These are phyloP conservation scores for Puccinia novopanici DNA, from an alignment of 1,284 basidiomycete genomes.

Conservation along the genomic window DNA sequence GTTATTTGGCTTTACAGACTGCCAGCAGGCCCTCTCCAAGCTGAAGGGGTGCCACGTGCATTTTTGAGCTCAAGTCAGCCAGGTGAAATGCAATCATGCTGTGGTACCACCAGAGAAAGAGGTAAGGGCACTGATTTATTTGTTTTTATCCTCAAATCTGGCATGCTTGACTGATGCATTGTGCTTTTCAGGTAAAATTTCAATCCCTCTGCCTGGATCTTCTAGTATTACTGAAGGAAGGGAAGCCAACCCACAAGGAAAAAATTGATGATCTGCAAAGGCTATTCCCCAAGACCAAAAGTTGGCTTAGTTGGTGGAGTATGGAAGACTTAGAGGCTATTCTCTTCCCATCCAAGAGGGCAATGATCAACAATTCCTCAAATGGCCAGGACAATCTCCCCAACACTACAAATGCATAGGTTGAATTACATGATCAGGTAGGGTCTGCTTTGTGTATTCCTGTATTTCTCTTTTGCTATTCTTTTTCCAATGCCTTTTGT, in stretches of 20 bases:
- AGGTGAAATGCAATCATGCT: neutral
- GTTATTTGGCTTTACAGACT: neutral
- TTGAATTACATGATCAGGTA: constrained; percentile 21
- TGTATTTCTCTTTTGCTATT: neutral
- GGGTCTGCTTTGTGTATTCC: neutral
- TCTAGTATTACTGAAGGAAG: neutral
- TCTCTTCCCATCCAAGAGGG: constrained; percentile 3
- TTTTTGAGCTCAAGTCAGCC: neutral
- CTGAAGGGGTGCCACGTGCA: constrained; percentile 25
- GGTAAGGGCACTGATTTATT: neutral
- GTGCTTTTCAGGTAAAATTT: neutral
- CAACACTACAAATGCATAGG: constrained; percentile 13
- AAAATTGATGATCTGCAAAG: neutral
- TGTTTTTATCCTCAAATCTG: neutral
- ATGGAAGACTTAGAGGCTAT: constrained; percentile 13
- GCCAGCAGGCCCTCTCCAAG: neutral
- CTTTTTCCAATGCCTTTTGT: neutral
- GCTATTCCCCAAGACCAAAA: neutral
- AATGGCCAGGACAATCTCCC: constrained; percentile 19
- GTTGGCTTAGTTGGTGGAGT: constrained; percentile 26
- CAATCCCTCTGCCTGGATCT: neutral
- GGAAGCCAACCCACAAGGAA: neutral
- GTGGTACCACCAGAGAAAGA: neutral
- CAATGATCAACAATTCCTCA: too few relatives aligned
- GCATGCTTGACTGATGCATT: neutral